phyloP scores from a whole-genome alignment of 1,284 basidiomycete species.

The Papiliotrema flavescens region DNA sequence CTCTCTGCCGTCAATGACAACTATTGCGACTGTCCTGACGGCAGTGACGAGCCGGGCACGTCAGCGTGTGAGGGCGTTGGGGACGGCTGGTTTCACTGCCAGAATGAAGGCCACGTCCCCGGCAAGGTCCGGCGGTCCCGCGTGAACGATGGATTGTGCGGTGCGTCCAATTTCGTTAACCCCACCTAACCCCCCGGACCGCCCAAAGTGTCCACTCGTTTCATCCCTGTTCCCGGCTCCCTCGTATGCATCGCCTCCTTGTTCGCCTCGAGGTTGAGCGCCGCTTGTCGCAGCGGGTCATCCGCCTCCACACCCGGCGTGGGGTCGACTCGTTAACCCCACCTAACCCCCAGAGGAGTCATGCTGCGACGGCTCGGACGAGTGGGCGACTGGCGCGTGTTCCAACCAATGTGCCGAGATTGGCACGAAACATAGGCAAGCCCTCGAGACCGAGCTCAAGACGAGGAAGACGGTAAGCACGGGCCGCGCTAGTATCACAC shows the following conservation, averaged over 20 bases:
- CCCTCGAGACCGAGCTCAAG: slow-evolving; percentile 67
- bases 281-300: slow-evolving; percentile 30
- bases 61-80: slow-evolving; percentile 64
- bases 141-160: slow-evolving; percentile 94
- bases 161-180: slow-evolving; percentile 89
- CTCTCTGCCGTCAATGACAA: slow-evolving; percentile 86
- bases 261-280: slow-evolving; percentile 26
- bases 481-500: neutral
- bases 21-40: slow-evolving; percentile 89
- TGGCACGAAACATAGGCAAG: slow-evolving; percentile 65
- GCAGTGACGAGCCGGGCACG: slow-evolving; percentile 91
- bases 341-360: too few relatives aligned
- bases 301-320: slow-evolving; percentile 28
- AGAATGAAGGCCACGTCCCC: slow-evolving; percentile 84
- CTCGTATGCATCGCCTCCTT: slow-evolving; percentile 19
- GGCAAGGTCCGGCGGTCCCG: slow-evolving; percentile 70
- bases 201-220: neutral
- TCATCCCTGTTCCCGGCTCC: slow-evolving; percentile 12
- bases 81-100: slow-evolving; percentile 76
- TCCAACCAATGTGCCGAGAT: slow-evolving; percentile 72
- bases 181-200: slow-evolving; percentile 59
- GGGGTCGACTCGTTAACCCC: slow-evolving; percentile 36
- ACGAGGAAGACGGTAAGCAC: slow-evolving; percentile 67
- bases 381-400: slow-evolving; percentile 66
- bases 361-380: slow-evolving; percentile 43